Conservation (phyloP, 164 flowering plant species). For the Vitis rupestris region DNA sequence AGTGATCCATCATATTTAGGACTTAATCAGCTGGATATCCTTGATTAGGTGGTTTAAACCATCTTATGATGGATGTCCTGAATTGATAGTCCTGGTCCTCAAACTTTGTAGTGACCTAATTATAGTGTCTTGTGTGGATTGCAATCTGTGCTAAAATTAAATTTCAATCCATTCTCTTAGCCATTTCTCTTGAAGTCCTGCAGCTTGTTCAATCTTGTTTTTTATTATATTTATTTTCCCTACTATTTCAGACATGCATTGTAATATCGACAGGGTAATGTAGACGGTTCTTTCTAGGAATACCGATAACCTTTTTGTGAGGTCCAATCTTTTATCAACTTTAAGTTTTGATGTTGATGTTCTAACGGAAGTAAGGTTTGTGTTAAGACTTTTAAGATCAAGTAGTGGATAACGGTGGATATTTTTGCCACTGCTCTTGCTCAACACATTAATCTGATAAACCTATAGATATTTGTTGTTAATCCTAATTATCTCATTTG, state of each 20-base stretch:
- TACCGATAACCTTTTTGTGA: too few species aligned
- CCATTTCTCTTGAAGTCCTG: background rate
- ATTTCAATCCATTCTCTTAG: background rate
- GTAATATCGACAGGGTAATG: too few species aligned
- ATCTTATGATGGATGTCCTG: background rate
- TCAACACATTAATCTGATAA: background rate
- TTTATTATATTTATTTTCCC: too few species aligned
- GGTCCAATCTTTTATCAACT: too few species aligned
- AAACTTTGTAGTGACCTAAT: background rate
- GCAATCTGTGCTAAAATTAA: background rate
- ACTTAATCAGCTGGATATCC: background rate
- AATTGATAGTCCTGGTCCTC: background rate
- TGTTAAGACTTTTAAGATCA: background rate
- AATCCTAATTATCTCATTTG: constrained; percentile 6
- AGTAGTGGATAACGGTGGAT: background rate
- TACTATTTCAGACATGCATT: too few species aligned
- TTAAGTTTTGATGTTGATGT: background rate
- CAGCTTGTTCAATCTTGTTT: too few species aligned
- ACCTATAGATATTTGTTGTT: background rate
- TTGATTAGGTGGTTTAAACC: background rate
- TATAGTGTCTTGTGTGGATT: background rate
- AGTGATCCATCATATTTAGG: background rate
- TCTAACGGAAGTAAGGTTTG: constrained; percentile 6
- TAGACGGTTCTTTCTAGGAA: too few species aligned
- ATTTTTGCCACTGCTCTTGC: background rate